A percentile compares a stretch with the other conserved stretches of the same genome.
Evolutionary conservation across 2,329 filamentous ascomycete genomes (phyloP).

Genomic region (Fusarium sp.): DNA sequence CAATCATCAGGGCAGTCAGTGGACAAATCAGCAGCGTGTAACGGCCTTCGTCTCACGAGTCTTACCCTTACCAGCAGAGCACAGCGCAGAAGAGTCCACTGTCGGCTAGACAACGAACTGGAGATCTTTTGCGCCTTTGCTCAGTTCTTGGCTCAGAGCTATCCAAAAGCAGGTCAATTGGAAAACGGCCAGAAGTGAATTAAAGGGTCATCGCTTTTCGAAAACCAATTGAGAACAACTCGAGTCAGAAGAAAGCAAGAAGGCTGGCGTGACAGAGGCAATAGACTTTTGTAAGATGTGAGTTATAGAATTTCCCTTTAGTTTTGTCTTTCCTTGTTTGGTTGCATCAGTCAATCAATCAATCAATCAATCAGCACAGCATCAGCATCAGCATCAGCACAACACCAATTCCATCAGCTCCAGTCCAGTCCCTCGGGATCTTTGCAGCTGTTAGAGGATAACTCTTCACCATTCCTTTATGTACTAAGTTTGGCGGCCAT

Average conservation of each 20-base stretch:
- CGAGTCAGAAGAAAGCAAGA: not conserved
- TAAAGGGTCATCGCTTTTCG: not conserved
- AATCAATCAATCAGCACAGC: slow-evolving; percentile 2
- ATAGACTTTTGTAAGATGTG: slow-evolving; percentile 34
- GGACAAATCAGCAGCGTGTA: slow-evolving; percentile 23
- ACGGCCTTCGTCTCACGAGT: slow-evolving; percentile 18
- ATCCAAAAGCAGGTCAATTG: slow-evolving; percentile 7
- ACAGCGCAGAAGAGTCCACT: not conserved
- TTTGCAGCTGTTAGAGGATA: slow-evolving; percentile 6
- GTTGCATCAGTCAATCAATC: not conserved
- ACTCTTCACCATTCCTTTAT: not conserved
- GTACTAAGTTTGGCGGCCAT: not conserved
- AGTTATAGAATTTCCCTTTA: slow-evolving; percentile 33
- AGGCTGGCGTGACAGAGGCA: slow-evolving; percentile 18
- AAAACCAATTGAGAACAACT: slow-evolving; percentile 1
- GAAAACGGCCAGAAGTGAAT: slow-evolving; percentile 18
- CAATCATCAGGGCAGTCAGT: slow-evolving; percentile 12
- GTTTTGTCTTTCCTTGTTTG: slow-evolving; percentile 19
- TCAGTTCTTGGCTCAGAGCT: slow-evolving; percentile 18
- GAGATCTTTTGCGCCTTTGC: slow-evolving; percentile 4
- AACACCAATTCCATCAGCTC: slow-evolving; percentile 4
- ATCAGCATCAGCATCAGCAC: not conserved
- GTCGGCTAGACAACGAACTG: slow-evolving; percentile 1
- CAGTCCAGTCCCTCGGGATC: not conserved
- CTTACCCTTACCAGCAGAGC: not conserved